Percentiles rank a stretch among this genome's conserved stretches.
Conservation (phyloP, 495 filamentous ascomycete genomes). For the Coniosporium apollinis region DNA sequence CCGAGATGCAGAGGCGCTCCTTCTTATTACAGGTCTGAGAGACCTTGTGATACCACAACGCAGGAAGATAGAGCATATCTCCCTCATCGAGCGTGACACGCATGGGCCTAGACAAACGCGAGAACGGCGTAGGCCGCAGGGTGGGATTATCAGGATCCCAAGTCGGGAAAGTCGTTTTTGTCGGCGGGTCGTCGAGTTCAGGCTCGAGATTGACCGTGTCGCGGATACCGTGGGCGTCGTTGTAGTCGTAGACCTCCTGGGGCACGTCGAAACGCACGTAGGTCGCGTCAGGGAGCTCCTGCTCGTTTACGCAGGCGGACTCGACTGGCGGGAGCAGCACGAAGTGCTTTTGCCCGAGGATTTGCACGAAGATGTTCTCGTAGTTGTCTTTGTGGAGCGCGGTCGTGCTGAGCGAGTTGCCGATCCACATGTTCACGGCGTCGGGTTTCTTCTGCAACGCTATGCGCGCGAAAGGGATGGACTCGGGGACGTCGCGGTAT, state of each 20-base stretch:
- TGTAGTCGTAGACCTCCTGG: not conserved
- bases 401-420: slow-evolving; percentile 44
- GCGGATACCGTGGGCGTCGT: not conserved
- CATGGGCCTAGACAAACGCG: slow-evolving; percentile 35
- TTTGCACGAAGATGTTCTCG: slow-evolving; percentile 64
- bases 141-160: slow-evolving; percentile 52
- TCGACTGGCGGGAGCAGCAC: slow-evolving; percentile 49
- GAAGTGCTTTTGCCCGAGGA: slow-evolving; percentile 53
- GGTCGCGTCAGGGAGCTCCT: slow-evolving; percentile 28
- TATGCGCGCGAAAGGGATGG: slow-evolving; percentile 49
- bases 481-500: slow-evolving; percentile 33
- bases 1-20: slow-evolving; percentile 52
- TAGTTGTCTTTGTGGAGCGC: slow-evolving; percentile 65
- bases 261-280: slow-evolving; percentile 24
- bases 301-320: slow-evolving; percentile 45
- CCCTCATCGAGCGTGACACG: slow-evolving; percentile 46
- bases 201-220: slow-evolving; percentile 12
- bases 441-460: slow-evolving; percentile 44
- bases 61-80: slow-evolving; percentile 67
- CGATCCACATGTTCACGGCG: slow-evolving; percentile 68
- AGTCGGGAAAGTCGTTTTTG: slow-evolving; percentile 40
- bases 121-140: slow-evolving; percentile 33
- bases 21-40: slow-evolving; percentile 38
- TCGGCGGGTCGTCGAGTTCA: slow-evolving; percentile 20
- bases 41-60: slow-evolving; percentile 64